Conservation (phyloP, 2,329 filamentous ascomycete genomes). For the Talaromyces sp. region DNA sequence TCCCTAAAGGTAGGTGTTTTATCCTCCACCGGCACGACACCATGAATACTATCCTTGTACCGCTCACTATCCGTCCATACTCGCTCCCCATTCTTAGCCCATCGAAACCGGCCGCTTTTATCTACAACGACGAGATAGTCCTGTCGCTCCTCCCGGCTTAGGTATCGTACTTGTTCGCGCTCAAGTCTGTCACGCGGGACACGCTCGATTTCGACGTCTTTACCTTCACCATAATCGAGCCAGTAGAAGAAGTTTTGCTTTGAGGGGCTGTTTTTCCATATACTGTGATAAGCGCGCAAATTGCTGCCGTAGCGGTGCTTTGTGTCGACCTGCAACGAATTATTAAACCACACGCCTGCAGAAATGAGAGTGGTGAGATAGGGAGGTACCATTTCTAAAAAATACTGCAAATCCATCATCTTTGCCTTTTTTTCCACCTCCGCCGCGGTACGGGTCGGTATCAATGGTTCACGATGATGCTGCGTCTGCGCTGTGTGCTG, state of each 20-base stretch:
- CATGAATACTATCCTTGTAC: conserved; percentile 76
- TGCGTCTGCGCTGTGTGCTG: conserved; percentile 13
- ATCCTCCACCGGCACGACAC: conserved; percentile 63
- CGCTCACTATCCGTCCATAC: conserved; percentile 69
- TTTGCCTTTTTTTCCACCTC: conserved; percentile 57
- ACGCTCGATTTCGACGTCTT: conserved; percentile 63
- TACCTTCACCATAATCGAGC: conserved; percentile 79
- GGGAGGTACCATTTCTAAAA: conserved; percentile 52
- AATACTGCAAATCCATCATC: conserved; percentile 83
- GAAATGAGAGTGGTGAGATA: too few species aligned
- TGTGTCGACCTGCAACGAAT: conserved; percentile 52
- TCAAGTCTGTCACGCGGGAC: conserved; percentile 74
- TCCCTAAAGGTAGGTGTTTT: conserved; percentile 54
- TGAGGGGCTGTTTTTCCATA: conserved; percentile 75
- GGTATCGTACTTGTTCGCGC: conserved; percentile 75
- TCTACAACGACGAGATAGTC: conserved; percentile 79
- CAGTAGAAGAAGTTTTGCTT: conserved; percentile 92
- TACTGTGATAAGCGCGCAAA: conserved; percentile 73
- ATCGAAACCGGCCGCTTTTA: conserved; percentile 69
- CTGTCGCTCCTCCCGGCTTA: conserved; percentile 76
- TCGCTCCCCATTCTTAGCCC: conserved; percentile 75
- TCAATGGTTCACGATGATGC: conserved; percentile 31
- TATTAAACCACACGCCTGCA: conserved; percentile 51
- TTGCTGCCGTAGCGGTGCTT: conserved; percentile 88
- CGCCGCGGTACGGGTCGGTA: neutral